Conservation (phyloP, 108 stramenopile genomes). For the Fragilaria radians region DNA sequence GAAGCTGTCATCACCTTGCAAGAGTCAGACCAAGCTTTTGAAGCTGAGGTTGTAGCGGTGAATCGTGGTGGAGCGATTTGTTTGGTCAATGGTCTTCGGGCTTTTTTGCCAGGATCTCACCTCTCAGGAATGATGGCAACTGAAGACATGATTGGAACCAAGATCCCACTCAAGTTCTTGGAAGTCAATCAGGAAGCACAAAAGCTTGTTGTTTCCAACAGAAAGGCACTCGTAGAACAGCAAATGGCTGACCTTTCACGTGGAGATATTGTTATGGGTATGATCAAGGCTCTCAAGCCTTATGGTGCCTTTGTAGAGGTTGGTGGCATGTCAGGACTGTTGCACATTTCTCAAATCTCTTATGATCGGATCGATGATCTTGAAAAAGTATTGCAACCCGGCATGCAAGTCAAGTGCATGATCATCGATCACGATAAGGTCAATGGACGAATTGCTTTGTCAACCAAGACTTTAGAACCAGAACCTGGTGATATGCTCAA, state of each 20-base stretch:
- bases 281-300: slow-evolving; percentile 94
- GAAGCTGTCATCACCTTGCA: slow-evolving; percentile 66
- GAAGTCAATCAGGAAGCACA: slow-evolving; percentile 91
- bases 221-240: slow-evolving; percentile 87
- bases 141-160: slow-evolving; percentile 84
- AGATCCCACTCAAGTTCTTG: slow-evolving; percentile 85
- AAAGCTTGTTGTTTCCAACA: slow-evolving; percentile 93
- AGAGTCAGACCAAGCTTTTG: slow-evolving; percentile 74
- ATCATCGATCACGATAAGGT: slow-evolving; percentile 97
- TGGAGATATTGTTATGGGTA: slow-evolving; percentile 87
- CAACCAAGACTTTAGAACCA: slow-evolving; percentile 95
- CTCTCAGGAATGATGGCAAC: slow-evolving; percentile 79
- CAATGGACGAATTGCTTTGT: slow-evolving; percentile 91
- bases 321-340: slow-evolving; percentile 92
- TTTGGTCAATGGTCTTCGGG: slow-evolving; percentile 85
- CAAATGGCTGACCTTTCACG: slow-evolving; percentile 90
- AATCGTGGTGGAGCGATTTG: slow-evolving; percentile 96
- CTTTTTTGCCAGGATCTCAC: slow-evolving; percentile 95
- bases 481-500: slow-evolving; percentile 96
- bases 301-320: slow-evolving; percentile 98
- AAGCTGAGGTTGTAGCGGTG: slow-evolving; percentile 85
- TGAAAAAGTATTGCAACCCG: slow-evolving; percentile 81
- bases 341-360: slow-evolving; percentile 98
- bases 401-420: slow-evolving; percentile 95
- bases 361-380: slow-evolving; percentile 94